A percentile compares a stretch with the other conserved stretches of the same genome.
Evolutionary conservation across 2,329 filamentous ascomycete species (phyloP).

Genomic region (Penicillium rolfsii): DNA sequence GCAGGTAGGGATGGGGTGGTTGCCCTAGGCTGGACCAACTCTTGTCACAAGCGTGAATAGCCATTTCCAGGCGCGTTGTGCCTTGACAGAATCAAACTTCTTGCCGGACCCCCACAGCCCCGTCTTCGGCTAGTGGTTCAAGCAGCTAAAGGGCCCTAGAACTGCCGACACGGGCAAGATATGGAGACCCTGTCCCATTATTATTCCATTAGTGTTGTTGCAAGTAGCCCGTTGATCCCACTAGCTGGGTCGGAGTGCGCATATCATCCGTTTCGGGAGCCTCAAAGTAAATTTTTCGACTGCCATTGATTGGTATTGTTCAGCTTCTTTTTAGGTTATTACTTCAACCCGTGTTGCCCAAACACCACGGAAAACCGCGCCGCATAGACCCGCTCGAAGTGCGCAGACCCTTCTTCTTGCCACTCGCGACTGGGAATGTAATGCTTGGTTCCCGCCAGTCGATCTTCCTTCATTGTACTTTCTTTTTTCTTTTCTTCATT

Average conservation of each 20-base stretch:
- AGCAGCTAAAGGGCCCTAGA: not conserved
- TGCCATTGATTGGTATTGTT: not conserved
- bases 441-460: slow-evolving; percentile 18
- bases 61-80: not conserved
- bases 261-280: slow-evolving; percentile 7
- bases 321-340: too few relatives aligned
- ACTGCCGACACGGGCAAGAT: not conserved
- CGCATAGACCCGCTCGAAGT: slow-evolving; percentile 11
- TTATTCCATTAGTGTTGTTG: not conserved
- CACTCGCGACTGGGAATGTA: slow-evolving; percentile 16
- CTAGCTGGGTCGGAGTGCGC: not conserved
- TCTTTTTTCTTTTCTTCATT: slow-evolving; percentile 4
- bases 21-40: not conserved
- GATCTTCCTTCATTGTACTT: slow-evolving; percentile 5
- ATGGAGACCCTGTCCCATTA: not conserved
- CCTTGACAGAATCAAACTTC: not conserved
- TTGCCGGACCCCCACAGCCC: not conserved
- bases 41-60: not conserved
- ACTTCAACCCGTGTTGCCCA: not conserved
- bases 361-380: slow-evolving; percentile 15
- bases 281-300: slow-evolving; percentile 7
- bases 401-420: slow-evolving; percentile 17
- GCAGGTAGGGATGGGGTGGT: not conserved
- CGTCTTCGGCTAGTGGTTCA: slow-evolving; percentile 4
- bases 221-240: slow-evolving; percentile 11